phyloP scores from a whole-genome alignment of 1,284 basidiomycete species.

The Xanthoconium separans region DNA sequence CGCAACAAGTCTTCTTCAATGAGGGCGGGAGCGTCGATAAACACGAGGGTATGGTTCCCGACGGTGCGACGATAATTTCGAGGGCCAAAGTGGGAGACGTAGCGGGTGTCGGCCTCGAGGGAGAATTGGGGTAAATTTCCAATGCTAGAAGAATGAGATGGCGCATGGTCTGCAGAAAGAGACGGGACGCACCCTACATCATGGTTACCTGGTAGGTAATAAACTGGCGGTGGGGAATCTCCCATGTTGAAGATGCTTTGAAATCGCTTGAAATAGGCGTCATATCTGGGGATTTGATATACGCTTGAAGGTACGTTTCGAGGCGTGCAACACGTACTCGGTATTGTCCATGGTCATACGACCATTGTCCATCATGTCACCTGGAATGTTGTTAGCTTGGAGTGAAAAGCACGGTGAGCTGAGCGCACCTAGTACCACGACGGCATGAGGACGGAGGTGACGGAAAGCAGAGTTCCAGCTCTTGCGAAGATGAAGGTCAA shows the following conservation, averaged over 20 bases:
- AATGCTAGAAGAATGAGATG: slow-evolving; percentile 35
- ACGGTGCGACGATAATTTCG: slow-evolving; percentile 51
- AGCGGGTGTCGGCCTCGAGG: slow-evolving; percentile 51
- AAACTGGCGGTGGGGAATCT: slow-evolving; percentile 41
- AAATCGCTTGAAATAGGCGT: slow-evolving; percentile 59
- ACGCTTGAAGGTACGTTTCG: neutral
- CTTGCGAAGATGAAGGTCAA: slow-evolving; percentile 72
- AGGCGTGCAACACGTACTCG: slow-evolving; percentile 54
- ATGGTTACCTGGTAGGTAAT: slow-evolving; percentile 84
- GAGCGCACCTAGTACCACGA: slow-evolving; percentile 85
- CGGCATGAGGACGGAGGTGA: slow-evolving; percentile 61
- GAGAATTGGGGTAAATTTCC: slow-evolving; percentile 53
- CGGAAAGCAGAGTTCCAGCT: slow-evolving; percentile 66
- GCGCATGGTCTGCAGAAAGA: neutral
- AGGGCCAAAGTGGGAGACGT: slow-evolving; percentile 54
- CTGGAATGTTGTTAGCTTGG: slow-evolving; percentile 4
- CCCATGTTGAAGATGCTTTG: slow-evolving; percentile 56
- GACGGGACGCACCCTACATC: slow-evolving; percentile 64
- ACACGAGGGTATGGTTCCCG: slow-evolving; percentile 68
- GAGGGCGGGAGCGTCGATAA: slow-evolving; percentile 69
- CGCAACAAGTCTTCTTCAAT: slow-evolving; percentile 77
- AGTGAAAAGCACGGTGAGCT: slow-evolving; percentile 38
- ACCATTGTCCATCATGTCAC: slow-evolving; percentile 80
- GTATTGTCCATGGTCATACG: slow-evolving; percentile 53
- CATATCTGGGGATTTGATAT: slow-evolving; percentile 49